Evolutionary conservation across 179 eudicot species (phyloP), one percentile per base, ranked within the genome.

Genomic region (Gypsophila paniculata): DNA sequence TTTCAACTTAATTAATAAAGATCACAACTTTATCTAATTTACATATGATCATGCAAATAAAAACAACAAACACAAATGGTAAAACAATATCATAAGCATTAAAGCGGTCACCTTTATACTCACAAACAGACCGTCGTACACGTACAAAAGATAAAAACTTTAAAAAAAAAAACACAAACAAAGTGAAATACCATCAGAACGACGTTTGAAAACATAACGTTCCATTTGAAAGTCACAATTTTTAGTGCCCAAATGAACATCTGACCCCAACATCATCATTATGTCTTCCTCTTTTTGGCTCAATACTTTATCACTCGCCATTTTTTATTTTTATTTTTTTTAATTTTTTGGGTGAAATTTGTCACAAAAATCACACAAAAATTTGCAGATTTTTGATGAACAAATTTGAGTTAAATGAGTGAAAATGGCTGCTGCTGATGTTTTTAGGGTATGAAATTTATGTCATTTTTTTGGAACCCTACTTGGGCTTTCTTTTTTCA

Each of bases 211-310:
- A 66, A 86, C 87, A 72, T 89, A 91, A 34, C 94, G 90, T 21
- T 89, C 90, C 96, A 91, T 91, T 74, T 91, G 94, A 42, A 81
- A 91, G 58, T 91, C 91, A 52, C 93, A 89, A 68, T 89, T 89
- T 48, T 91, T 91, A 70, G 97, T 91, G 52, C 97, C 97, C 39
- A 91, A 90, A 32, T 91, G 97, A 17, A 86, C 97, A 53, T 87
- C 80, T 11, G 97, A 85, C 5, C 91, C 94, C 78, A 87, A 73
- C 94, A 91, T 86, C 90, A 89, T 81, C 61, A 85, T 91, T 6
- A 85, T 84, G 70, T 88, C 92, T 3, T 86, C 85, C 65, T 90
- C 93, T 59, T 79, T 86, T 8, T 89, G 85, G 18, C 89, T 32
- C 26, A 90, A 9, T n/a, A n/a, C 10, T 5, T 12, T 64, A 0